A percentile compares a stretch with the other conserved stretches of the same genome.
Conservation (phyloP, 2,329 filamentous ascomycete genomes). For the Teratosphaeria destructans region DNA sequence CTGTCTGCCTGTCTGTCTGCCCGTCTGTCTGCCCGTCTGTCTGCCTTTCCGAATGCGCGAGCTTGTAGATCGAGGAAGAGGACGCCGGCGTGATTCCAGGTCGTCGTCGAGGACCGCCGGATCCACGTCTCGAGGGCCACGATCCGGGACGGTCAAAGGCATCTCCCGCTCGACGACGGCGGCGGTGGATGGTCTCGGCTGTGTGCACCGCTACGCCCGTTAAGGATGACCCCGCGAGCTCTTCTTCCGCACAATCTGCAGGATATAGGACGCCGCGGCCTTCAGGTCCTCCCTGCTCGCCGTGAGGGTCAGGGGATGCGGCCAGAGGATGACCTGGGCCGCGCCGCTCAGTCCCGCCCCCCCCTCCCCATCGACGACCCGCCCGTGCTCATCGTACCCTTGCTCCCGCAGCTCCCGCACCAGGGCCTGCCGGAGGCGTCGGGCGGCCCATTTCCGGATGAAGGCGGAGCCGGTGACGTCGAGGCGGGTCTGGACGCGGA, state of each 20-base stretch:
- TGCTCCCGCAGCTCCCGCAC: background rate
- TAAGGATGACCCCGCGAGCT: background rate
- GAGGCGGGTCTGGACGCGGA: constrained; percentile 30
- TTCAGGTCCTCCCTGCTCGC: constrained; percentile 11
- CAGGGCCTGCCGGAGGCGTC: constrained; percentile 28
- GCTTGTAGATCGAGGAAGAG: too few species aligned
- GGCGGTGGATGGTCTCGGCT: too few species aligned
- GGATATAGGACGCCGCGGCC: background rate
- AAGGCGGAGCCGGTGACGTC: constrained; percentile 29
- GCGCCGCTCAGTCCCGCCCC: constrained; percentile 1
- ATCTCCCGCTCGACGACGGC: too few species aligned
- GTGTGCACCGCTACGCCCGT: too few species aligned
- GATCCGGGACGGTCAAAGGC: too few species aligned
- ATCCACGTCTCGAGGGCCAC: too few species aligned
- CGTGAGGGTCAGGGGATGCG: constrained; percentile 10
- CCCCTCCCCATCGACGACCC: too few species aligned
- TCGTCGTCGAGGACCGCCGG: too few species aligned
- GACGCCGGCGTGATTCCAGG: too few species aligned
- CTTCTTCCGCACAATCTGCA: background rate
- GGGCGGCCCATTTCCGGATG: constrained; percentile 36
- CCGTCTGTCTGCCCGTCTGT: too few species aligned
- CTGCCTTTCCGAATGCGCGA: too few species aligned
- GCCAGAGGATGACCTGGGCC: constrained; percentile 5
- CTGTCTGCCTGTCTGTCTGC: too few species aligned
- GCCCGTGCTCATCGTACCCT: background rate